Conservation (phyloP, 208 protist genomes). For the Borovskyia barvae region DNA sequence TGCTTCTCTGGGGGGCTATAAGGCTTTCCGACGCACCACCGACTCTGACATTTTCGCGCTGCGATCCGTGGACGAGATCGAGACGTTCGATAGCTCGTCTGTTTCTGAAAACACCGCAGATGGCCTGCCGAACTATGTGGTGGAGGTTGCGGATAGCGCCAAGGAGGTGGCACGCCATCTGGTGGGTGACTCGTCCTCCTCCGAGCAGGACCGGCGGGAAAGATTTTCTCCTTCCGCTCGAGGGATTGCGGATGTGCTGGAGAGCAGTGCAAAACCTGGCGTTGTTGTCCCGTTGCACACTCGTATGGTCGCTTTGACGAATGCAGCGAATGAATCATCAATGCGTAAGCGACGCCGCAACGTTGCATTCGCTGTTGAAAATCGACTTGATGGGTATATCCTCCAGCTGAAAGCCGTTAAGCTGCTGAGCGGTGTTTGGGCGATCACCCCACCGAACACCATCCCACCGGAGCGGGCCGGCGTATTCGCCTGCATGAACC, state of each 20-base stretch:
- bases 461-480: conserved; percentile 37
- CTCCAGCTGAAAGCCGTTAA: conserved; percentile 64
- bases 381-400: conserved; percentile 31
- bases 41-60: conserved; percentile 67
- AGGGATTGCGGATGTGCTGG: too few relatives aligned
- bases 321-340: conserved; percentile 29
- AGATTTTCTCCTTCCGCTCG: too few relatives aligned
- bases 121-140: neutral
- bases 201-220: conserved; percentile 25
- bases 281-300: conserved; percentile 69
- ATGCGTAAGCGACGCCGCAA: conserved; percentile 48
- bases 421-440: conserved; percentile 65
- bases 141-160: conserved; percentile 13
- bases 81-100: conserved; percentile 34
- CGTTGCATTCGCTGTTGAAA: conserved; percentile 64
- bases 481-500: conserved; percentile 67
- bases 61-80: conserved; percentile 62
- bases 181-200: conserved; percentile 13
- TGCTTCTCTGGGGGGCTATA: conserved; percentile 73
- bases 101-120: neutral
- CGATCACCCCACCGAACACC: conserved; percentile 43
- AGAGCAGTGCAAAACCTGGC: conserved; percentile 45
- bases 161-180: conserved; percentile 21
- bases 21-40: conserved; percentile 61
- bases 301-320: conserved; percentile 46